Evolutionary conservation across 2,329 filamentous ascomycete species (phyloP).

Genomic region (Colletotrichum kahawae): DNA sequence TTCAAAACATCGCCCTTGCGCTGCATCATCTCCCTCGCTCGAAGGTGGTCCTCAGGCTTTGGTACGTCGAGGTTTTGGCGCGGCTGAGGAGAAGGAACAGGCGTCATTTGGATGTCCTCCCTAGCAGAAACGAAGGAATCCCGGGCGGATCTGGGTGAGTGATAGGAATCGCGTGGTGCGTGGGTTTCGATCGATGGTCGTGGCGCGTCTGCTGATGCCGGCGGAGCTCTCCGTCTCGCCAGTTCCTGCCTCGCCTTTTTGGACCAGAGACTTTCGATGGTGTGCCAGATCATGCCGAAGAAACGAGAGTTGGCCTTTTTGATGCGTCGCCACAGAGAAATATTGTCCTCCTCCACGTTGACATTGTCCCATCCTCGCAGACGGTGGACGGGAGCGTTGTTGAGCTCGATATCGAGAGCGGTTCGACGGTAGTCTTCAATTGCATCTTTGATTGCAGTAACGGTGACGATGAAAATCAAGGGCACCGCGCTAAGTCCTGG

Average conservation of each 20-base stretch:
- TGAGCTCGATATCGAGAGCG: constrained; percentile 88
- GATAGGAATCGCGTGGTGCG: constrained; percentile 55
- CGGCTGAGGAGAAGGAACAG: constrained; percentile 81
- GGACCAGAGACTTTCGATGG: constrained; percentile 52
- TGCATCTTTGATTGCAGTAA: constrained; percentile 93
- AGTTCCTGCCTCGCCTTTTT: constrained; percentile 55
- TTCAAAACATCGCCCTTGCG: constrained; percentile 73
- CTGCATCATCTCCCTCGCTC: constrained; percentile 43
- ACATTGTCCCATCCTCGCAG: constrained; percentile 90
- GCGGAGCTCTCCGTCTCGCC: constrained; percentile 51
- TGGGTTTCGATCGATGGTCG: constrained; percentile 69
- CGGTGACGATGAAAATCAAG: constrained; percentile 86
- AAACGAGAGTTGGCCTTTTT: constrained; percentile 84
- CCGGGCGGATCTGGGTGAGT: constrained; percentile 45
- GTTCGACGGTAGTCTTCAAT: constrained; percentile 96
- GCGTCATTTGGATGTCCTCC: constrained; percentile 93
- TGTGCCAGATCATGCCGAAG: constrained; percentile 58
- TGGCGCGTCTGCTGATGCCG: constrained; percentile 42
- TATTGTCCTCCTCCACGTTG: constrained; percentile 85
- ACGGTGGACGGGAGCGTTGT: constrained; percentile 94
- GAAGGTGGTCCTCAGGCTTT: constrained; percentile 36
- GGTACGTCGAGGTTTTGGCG: constrained; percentile 41
- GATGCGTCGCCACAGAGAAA: constrained; percentile 83
- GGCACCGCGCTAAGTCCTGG: constrained; percentile 90
- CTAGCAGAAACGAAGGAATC: constrained; percentile 59